Percentiles rank a stretch among this genome's conserved stretches.
These are phyloP conservation scores for Fusarium sp. DNA, from an alignment of 2,329 filamentous ascomycete genomes.

Conservation along the genomic window DNA sequence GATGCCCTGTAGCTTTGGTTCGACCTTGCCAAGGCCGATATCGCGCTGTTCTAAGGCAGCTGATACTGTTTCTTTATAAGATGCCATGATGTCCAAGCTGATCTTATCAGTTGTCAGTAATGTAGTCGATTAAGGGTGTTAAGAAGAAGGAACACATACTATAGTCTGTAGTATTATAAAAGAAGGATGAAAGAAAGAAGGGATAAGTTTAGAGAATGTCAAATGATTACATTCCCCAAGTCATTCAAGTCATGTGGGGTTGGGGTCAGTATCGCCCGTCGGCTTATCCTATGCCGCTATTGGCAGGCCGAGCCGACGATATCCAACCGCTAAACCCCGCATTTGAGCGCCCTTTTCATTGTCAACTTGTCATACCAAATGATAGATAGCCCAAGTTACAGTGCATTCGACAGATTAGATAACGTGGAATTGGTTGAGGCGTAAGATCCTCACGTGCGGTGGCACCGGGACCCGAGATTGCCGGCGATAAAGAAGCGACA, in stretches of 20 bases:
- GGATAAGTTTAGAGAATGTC: neutral
- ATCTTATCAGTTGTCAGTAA: neutral
- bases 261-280: constrained; percentile 3
- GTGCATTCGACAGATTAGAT: neutral
- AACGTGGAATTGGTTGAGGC: neutral
- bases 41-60: constrained; percentile 28
- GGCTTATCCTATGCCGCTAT: constrained; percentile 16
- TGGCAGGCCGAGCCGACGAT: constrained; percentile 24
- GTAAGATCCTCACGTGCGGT: neutral
- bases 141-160: neutral
- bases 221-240: constrained; percentile 1
- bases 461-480: neutral
- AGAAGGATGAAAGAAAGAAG: neutral
- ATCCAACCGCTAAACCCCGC: constrained; percentile 26
- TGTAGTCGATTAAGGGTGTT: neutral
- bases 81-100: neutral
- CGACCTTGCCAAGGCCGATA: constrained; percentile 41
- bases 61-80: constrained; percentile 24
- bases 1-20: constrained; percentile 40
- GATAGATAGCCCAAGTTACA: neutral
- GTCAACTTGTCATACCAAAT: constrained; percentile 13
- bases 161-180: neutral
- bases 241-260: constrained; percentile 13
- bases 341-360: constrained; percentile 17
- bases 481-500: neutral